Evolutionary conservation across 1,139 yeast species (phyloP).

Genomic region (Debaryomycetaceae sp.): DNA sequence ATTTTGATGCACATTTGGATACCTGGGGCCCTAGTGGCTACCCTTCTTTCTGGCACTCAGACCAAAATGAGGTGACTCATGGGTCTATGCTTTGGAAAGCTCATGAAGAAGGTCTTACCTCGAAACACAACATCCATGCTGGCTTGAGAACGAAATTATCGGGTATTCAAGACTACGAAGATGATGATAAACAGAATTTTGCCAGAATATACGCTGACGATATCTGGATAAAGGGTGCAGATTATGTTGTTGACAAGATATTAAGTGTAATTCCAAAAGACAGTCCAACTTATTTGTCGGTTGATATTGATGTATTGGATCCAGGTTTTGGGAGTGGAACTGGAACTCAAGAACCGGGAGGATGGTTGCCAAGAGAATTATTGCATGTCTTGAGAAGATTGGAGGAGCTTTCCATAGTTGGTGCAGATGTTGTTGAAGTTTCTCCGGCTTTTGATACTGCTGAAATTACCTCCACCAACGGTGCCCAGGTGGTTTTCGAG

Average conservation of each 20-base stretch:
- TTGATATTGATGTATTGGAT: constrained; percentile 78
- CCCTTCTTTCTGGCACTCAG: constrained; percentile 69
- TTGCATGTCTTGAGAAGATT: constrained; percentile 57
- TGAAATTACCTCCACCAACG: constrained; percentile 72
- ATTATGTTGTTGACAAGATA: constrained; percentile 49
- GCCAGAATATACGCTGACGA: constrained; percentile 66
- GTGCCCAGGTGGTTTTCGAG: constrained; percentile 73
- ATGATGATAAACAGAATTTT: constrained; percentile 64
- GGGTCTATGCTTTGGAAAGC: constrained; percentile 86
- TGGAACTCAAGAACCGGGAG: constrained; percentile 82
- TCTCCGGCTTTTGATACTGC: constrained; percentile 71
- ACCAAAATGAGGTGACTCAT: constrained; percentile 63
- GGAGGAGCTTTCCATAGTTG: constrained; percentile 60
- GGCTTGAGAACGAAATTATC: constrained; percentile 69
- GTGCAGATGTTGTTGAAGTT: constrained; percentile 79
- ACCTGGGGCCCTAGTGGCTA: constrained; percentile 70
- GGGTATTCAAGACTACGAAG: constrained; percentile 59
- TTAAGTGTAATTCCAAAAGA: constrained; percentile 41
- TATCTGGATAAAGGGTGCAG: constrained; percentile 59
- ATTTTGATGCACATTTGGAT: constrained; percentile 78
- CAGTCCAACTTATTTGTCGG: constrained; percentile 66
- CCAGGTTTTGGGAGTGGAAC: constrained; percentile 82
- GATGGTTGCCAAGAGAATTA: constrained; percentile 75
- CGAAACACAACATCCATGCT: constrained; percentile 60
- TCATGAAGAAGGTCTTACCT: constrained; percentile 58